Conservation (phyloP, 1,139 yeast genomes). For the Candida sp. region DNA sequence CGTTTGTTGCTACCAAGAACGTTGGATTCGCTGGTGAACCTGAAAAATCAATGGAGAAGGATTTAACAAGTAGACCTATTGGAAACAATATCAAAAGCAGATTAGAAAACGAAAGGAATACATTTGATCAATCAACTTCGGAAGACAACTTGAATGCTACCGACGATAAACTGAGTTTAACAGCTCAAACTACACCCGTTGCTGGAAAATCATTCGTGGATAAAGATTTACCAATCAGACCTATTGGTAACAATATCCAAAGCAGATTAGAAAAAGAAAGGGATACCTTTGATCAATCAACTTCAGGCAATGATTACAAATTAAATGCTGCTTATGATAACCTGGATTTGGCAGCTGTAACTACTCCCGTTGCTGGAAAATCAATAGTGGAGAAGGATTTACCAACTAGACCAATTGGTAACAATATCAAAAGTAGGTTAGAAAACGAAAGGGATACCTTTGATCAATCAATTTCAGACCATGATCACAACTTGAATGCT, state of each 20-base stretch:
- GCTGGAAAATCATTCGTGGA: neutral
- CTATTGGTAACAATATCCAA: neutral
- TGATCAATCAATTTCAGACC: neutral
- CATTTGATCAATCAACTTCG: neutral
- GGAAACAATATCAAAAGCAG: neutral
- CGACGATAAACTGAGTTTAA: conserved; percentile 9
- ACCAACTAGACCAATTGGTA: neutral
- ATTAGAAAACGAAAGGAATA: neutral
- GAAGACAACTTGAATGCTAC: neutral
- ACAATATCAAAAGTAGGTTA: neutral
- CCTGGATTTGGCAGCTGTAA: neutral
- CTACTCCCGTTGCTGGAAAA: no score
- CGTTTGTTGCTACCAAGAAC: neutral
- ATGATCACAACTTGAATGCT: no score
- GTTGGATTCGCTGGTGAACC: neutral
- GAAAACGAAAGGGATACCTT: neutral
- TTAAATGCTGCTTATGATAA: no score
- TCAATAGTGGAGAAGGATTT: neutral
- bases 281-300: neutral
- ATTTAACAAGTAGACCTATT: neutral
- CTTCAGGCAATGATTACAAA: neutral
- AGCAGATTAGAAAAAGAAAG: neutral
- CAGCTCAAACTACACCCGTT: conserved; percentile 29
- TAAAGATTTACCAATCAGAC: neutral
- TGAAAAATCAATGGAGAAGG: neutral